Conservation (phyloP, 1,284 basidiomycete species). For the Leccinum fuscescens region DNA sequence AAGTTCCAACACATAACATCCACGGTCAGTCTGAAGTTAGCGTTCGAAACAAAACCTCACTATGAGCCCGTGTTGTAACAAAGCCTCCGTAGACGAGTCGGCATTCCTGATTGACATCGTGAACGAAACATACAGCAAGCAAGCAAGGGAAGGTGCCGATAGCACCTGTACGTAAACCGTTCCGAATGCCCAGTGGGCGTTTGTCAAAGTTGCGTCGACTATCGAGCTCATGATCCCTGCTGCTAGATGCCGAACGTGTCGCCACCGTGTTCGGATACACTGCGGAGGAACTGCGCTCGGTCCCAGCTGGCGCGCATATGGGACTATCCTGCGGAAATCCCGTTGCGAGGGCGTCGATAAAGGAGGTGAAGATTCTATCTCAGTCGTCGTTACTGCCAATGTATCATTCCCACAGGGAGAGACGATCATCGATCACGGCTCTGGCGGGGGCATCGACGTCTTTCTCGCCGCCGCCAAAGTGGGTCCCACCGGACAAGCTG, state of each 20-base stretch:
- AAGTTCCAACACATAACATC: no score
- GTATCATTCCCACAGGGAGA: conserved; percentile 41
- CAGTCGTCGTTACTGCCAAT: background rate
- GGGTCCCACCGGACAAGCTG: conserved; percentile 46
- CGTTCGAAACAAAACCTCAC: background rate
- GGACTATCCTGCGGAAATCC: conserved; percentile 54
- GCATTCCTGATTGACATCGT: conserved; percentile 14
- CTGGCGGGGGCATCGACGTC: conserved; percentile 53
- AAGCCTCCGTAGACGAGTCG: conserved; percentile 4
- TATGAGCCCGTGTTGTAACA: conserved; percentile 6
- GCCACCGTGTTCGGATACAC: conserved; percentile 48
- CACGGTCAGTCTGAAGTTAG: background rate
- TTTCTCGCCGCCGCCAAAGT: conserved; percentile 49
- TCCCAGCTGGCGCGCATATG: conserved; percentile 43
- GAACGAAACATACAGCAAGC: conserved; percentile 22
- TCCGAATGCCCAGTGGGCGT: background rate
- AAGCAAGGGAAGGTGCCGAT: conserved; percentile 15
- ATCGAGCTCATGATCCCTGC: background rate
- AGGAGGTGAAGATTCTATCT: conserved; percentile 33
- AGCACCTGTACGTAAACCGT: conserved; percentile 15
- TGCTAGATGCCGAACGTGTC: conserved; percentile 27
- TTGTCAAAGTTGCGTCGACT: background rate
- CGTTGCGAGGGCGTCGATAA: conserved; percentile 41
- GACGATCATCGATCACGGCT: conserved; percentile 52
- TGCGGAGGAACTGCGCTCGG: conserved; percentile 38